phyloP scores from a whole-genome alignment of 768 basidiomycete genomes.

The Exidia glandulosa region DNA sequence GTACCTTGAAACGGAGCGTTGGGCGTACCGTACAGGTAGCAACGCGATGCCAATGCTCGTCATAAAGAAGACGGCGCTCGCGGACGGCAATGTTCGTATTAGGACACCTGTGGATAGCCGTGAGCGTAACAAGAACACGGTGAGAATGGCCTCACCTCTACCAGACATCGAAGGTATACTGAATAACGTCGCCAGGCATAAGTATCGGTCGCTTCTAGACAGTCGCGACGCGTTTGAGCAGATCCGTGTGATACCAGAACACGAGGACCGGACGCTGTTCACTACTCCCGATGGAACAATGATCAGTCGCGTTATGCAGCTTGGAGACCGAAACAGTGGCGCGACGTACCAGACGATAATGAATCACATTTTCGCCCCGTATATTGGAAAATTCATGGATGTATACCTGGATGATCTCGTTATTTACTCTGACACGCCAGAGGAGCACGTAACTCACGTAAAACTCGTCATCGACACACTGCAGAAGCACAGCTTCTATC shows the following conservation, averaged over 20 bases:
- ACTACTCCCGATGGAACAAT: constrained; percentile 33
- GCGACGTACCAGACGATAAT: constrained; percentile 35
- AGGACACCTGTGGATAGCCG: constrained; percentile 16
- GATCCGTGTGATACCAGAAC: constrained; percentile 14
- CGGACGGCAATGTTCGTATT: constrained; percentile 10
- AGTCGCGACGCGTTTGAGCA: constrained; percentile 23
- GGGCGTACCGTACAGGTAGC: constrained; percentile 15
- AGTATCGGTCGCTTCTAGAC: constrained; percentile 16
- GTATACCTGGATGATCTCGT: constrained; percentile 27
- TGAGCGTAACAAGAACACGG: constrained; percentile 22
- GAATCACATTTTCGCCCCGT: constrained; percentile 26
- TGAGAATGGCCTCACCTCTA: constrained; percentile 15
- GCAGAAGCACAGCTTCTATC: constrained; percentile 23
- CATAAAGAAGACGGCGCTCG: constrained; percentile 15
- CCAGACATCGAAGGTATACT: constrained; percentile 20
- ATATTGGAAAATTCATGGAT: constrained; percentile 22
- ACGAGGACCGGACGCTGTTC: constrained; percentile 13
- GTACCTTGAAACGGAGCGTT: constrained; percentile 20
- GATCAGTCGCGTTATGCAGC: constrained; percentile 29
- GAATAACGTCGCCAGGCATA: constrained; percentile 9
- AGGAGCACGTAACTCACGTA: constrained; percentile 21
- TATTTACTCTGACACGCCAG: constrained; percentile 19
- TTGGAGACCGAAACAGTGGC: constrained; percentile 20
- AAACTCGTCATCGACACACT: constrained; percentile 24
- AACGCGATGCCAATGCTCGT: constrained; percentile 25